A percentile compares a stretch with the other conserved stretches of the same genome.
These are phyloP conservation scores for Suillus sp. DNA, from an alignment of 768 basidiomycete species.

Conservation along the genomic window DNA sequence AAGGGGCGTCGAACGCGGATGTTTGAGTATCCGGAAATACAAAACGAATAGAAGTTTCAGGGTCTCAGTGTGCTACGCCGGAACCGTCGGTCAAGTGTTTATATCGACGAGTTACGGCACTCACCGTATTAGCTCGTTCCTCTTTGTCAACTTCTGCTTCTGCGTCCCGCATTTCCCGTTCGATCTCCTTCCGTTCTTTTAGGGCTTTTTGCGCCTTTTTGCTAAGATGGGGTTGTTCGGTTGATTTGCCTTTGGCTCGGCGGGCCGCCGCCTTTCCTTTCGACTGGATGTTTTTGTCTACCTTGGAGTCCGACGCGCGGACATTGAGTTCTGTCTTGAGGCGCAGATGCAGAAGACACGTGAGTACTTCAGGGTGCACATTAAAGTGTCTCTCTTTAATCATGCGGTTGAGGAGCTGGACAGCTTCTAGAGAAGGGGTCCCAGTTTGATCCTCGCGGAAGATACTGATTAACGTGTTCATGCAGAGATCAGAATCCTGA, in stretches of 20 bases:
- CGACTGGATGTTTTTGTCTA: constrained; percentile 52
- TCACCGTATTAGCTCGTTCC: constrained; percentile 78
- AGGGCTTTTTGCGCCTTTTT: constrained; percentile 87
- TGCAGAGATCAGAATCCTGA: constrained; percentile 85
- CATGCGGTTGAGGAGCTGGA: constrained; percentile 92
- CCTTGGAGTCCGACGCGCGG: constrained; percentile 71
- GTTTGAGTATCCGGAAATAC: constrained; percentile 95
- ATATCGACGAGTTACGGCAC: constrained; percentile 33
- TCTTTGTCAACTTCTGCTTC: constrained; percentile 93
- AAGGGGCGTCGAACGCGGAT: constrained; percentile 72
- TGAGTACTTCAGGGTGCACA: constrained; percentile 86
- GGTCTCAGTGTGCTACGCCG: constrained; percentile 90
- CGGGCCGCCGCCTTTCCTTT: constrained; percentile 47
- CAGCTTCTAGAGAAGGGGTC: constrained; percentile 79
- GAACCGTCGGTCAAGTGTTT: constrained; percentile 21
- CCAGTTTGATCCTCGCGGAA: constrained; percentile 85
- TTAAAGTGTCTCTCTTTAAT: constrained; percentile 91
- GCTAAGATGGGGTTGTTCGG: constrained; percentile 75
- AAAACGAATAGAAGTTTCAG: constrained; percentile 95
- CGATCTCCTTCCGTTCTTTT: constrained; percentile 88
- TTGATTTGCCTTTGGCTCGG: constrained; percentile 58
- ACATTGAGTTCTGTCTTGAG: constrained; percentile 84
- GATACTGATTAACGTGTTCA: constrained; percentile 77
- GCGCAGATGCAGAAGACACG: constrained; percentile 82
- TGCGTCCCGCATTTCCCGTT: constrained; percentile 91